Base-by-base conservation (phyloP, 768 basidiomycete genomes). In the Auriscalpium orientale region DNA sequence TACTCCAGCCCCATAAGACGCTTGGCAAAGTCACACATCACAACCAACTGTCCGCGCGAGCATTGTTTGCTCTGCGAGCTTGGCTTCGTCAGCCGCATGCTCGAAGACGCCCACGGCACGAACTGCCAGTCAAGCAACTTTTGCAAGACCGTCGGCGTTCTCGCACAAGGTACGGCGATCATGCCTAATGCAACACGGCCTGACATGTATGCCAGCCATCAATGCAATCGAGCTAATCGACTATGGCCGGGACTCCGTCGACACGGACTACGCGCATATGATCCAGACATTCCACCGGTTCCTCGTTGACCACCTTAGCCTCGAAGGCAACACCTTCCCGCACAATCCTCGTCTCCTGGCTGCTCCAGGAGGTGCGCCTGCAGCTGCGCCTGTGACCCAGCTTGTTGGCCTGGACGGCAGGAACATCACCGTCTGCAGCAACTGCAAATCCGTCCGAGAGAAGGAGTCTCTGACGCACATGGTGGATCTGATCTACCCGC, bases 81-180 rank as follows among this genome's bases (percentile, higher is more conserved):
- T 28, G 97, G 95, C 2, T 98, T 98, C 65, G 81, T 95, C 22
- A 87, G 86, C 56, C 81, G 92, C 34, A 99, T 98, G 95, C 77
- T 99, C 37, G 92, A 95, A 69, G 95, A 98, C 65, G 95, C 97
- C 0, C 79, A 77, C 40, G 97, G 97, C 0, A 90, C 80, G 18
- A 98, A 99, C 63, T 98, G 95, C 65, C 95, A 98, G 68, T 84
- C 94, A 6, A 94, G 88, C 69, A 99, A 99, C 69, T 99, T 98
- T 64, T 98, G 94, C 68, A 88, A 92, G 70, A 89, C 93, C 2
- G 89, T 98, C 46, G 87, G 90, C 16, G 85, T 91, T 3, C 79
- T 94, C 35, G 89, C 91, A 7, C 91, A 94, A 71, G 83, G 94
- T 94, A 63, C 62, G 2, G 40, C 22, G 28, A 9, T 37, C 33